Conservation (phyloP, 106 monocot genomes). For the Amphibolis antarctica region DNA sequence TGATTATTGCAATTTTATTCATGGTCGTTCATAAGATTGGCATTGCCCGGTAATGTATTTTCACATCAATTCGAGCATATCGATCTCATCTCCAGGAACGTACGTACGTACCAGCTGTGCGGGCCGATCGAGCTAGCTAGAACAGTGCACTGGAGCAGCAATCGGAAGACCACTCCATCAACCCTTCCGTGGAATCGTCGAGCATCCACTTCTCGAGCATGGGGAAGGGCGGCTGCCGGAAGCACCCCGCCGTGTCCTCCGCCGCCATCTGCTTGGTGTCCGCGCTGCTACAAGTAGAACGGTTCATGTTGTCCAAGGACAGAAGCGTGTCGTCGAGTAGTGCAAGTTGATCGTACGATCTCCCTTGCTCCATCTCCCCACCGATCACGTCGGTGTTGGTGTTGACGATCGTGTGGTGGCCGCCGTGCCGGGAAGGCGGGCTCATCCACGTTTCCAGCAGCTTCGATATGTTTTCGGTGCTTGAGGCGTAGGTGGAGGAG, state of each 20-base stretch:
- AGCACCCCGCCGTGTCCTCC: too few species aligned
- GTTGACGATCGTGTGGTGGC: background rate
- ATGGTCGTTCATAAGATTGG: too few species aligned
- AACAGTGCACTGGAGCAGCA: slow-evolving; percentile 7
- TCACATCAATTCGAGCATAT: too few species aligned
- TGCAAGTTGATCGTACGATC: background rate
- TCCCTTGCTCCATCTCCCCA: too few species aligned
- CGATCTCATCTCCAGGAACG: too few species aligned
- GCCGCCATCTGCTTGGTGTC: background rate
- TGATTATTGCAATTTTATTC: too few species aligned
- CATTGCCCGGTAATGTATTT: too few species aligned
- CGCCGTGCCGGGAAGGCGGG: background rate
- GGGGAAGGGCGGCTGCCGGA: slow-evolving; percentile 16
- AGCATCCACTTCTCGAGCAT: slow-evolving; percentile 62
- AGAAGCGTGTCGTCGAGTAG: slow-evolving; percentile 10
- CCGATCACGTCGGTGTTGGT: background rate
- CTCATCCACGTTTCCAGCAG: slow-evolving; percentile 51
- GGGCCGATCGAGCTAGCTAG: too few species aligned
- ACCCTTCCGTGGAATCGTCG: slow-evolving; percentile 32
- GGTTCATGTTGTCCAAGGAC: slow-evolving; percentile 12
- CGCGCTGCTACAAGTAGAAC: background rate
- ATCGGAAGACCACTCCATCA: slow-evolving; percentile 34
- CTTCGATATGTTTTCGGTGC: slow-evolving; percentile 52
- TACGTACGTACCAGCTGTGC: too few species aligned
- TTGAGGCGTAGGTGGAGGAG: slow-evolving; percentile 26